Percentiles rank a stretch among this genome's conserved stretches.
These are phyloP conservation scores for Hyphopichia fennica DNA, from an alignment of 1,139 yeast species.

Conservation along the genomic window DNA sequence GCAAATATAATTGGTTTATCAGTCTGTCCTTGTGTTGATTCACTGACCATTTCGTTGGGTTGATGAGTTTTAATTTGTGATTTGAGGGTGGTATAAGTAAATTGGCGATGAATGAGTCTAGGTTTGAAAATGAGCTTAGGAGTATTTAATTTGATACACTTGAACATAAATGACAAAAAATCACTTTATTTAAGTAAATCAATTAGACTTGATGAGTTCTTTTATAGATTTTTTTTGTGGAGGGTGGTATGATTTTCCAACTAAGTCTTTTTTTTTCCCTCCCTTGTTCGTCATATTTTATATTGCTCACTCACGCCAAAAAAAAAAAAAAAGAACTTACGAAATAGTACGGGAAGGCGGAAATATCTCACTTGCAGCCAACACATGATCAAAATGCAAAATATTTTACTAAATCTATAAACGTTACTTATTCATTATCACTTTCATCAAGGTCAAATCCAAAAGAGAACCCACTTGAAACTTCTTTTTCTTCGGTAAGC, in stretches of 20 bases:
- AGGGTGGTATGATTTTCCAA: not conserved
- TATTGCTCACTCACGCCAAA: too few species aligned
- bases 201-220: too few species aligned
- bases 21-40: constrained; percentile 4
- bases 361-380: too few species aligned
- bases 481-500: constrained; percentile 12
- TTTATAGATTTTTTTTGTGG: not conserved
- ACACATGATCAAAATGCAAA: not conserved
- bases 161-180: not conserved
- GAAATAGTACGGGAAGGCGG: too few species aligned
- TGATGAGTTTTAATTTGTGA: not conserved
- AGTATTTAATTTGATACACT: not conserved
- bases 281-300: not conserved
- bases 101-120: not conserved
- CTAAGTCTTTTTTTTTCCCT: not conserved
- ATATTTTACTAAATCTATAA: not conserved
- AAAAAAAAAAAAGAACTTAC: too few species aligned
- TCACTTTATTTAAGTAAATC: too few species aligned
- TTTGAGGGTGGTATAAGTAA: not conserved
- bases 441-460: constrained; percentile 29
- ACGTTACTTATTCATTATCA: not conserved
- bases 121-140: not conserved
- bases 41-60: constrained; percentile 1
- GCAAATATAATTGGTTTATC: constrained; percentile 53
- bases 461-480: constrained; percentile 24